phyloP scores from a whole-genome alignment of 805 yeast species.

The Lachancea dasiensis region DNA sequence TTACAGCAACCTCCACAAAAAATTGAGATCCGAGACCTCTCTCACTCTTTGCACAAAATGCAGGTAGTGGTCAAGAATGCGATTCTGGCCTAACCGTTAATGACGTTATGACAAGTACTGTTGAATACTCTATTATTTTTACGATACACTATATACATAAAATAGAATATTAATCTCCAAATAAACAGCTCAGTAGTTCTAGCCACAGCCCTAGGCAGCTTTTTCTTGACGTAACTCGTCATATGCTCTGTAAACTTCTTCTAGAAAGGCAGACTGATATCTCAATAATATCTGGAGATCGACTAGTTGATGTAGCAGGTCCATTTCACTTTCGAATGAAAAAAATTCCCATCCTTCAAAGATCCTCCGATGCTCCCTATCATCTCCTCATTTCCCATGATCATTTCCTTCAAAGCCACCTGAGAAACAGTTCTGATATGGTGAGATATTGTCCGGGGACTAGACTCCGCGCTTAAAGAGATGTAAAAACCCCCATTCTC shows the following conservation, averaged over 20 bases:
- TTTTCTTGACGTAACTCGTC: constrained; percentile 2
- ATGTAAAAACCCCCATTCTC: neutral
- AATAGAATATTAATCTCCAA: neutral
- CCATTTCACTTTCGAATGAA: too few species aligned
- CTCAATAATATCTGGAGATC: constrained; percentile 1
- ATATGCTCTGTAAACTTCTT: constrained; percentile 1
- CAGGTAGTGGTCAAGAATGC: too few species aligned
- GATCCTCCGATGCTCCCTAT: too few species aligned
- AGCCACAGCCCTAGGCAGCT: neutral
- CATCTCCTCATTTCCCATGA: neutral
- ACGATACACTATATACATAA: constrained; percentile 1
- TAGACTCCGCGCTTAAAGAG: constrained; percentile 1
- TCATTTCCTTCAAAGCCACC: neutral
- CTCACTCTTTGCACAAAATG: too few species aligned
- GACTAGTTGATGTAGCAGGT: neutral
- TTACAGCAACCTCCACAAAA: neutral
- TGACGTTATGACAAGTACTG: constrained; percentile 5
- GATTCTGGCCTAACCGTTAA: neutral
- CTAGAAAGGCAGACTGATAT: constrained; percentile 4
- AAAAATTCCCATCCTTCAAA: too few species aligned
- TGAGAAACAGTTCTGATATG: neutral
- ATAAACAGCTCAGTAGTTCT: neutral
- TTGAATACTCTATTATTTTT: constrained; percentile 2
- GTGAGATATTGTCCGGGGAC: neutral
- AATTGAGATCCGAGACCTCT: neutral